Evolutionary conservation across 2,329 filamentous ascomycete species (phyloP), one percentile per base, ranked within the genome.

Genomic region (Aspergillus novofumigatus): DNA sequence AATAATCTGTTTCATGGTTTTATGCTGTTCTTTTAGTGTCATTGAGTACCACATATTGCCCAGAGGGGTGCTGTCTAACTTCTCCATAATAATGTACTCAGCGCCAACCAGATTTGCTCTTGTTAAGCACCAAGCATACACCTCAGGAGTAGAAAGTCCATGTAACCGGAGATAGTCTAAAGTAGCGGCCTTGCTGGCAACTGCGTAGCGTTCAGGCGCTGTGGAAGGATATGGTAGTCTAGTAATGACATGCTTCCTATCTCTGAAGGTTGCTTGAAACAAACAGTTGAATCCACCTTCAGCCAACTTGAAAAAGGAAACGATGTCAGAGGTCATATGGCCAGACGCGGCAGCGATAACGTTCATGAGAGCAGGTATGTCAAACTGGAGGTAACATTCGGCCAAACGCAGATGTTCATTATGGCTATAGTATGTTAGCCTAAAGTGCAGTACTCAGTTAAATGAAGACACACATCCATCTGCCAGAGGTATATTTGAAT

Each of bases 211-310:
- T 17, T 56, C 47, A n/a, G 57, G 57, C 21, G n/a, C 50, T 11
- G 67, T 69, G 5, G 58, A 62, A 3, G 68, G 68, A 55, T 75
- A 74, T 2, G 72, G 73, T 3, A 75, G 50, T 44, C 71, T 64
- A 5, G 67, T 70, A 47, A 75, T 49, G 29, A 74, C 54, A 29
- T 58, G 61, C 2, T 54, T 56, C 2, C 66, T 67, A 61, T 73
- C 64, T 20, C 57, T 59, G 60, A 74, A 67, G 2, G 53, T 59
- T 7, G 67, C 59, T 26, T 70, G 60, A 47, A 75, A 72, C 0
- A 71, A 52, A 2, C 71, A 67, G 56, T 75, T 74, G 53, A 71
- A 74, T 2, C 68, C 70, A 41, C 73, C 73, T 55, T 77, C 72
- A 2, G 67, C 65, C 11, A 75, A 20, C 53, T 75, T 75, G 6